Conservation (phyloP, 2,329 filamentous ascomycete species). For the Fusarium bulbicola region DNA sequence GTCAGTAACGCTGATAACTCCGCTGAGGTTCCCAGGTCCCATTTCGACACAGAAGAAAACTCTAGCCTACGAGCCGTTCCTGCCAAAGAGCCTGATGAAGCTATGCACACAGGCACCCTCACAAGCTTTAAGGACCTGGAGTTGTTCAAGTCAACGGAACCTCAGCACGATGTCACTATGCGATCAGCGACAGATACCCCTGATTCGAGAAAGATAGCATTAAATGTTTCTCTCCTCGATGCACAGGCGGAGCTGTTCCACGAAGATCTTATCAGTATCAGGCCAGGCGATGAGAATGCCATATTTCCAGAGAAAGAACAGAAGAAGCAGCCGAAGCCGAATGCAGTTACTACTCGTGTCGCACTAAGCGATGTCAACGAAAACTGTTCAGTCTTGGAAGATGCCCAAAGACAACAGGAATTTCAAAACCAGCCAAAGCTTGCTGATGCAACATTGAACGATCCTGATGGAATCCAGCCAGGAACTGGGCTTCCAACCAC, state of each 20-base stretch:
- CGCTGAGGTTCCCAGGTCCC: not conserved
- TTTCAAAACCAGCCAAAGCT: not conserved
- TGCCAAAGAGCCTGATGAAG: not conserved
- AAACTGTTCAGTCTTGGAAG: not conserved
- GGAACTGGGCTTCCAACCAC: not conserved
- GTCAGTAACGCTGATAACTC: not conserved
- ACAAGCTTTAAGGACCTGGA: not conserved
- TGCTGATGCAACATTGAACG: not conserved
- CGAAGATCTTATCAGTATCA: not conserved
- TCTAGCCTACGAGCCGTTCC: not conserved
- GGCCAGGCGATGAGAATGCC: not conserved
- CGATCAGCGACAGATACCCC: not conserved
- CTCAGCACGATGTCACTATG: not conserved
- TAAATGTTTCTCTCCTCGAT: not conserved
- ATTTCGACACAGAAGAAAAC: not conserved
- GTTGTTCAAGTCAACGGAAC: not conserved
- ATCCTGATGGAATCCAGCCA: not conserved
- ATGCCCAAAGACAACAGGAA: not conserved
- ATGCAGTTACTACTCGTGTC: not conserved
- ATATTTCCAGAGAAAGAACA: constrained; percentile 24
- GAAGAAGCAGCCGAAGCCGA: constrained; percentile 22
- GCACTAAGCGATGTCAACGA: not conserved
- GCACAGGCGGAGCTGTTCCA: not conserved
- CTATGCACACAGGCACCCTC: not conserved
- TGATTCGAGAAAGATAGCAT: not conserved